Evolutionary conservation across 129 eudicot species (phyloP), one percentile per base, ranked within the genome.

Genomic region (Arctium minus): DNA sequence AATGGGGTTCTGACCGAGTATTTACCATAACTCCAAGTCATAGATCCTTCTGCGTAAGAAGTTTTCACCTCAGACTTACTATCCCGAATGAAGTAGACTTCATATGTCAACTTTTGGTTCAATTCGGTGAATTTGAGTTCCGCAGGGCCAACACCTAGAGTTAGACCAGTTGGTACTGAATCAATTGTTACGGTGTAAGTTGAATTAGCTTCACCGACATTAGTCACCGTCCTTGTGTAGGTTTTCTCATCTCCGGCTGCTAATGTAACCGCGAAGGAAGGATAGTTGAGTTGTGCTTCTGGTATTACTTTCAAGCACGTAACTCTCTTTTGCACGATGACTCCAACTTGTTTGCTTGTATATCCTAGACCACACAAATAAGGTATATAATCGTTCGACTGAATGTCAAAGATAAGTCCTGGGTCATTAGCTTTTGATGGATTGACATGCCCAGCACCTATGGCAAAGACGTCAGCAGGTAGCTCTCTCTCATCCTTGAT

Each of bases 401-500:
- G 82, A 3, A 86, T 78, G 53, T 86, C 89, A n/a, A 78, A 86
- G 78, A 86, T 68, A 68, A 86, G 81, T 1, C 89, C 89, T 0
- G 89, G 89, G 33, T 86, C 80, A 37, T 15, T 81, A 11, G 89
- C 89, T 70, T 76, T 73, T 1, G 83, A 53, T 0, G 86, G 86
- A 70, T 86, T 82, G 9, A 86, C 86, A 5, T 86, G 89, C 0
- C 89, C 89, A 5, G 89, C 74, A 2, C 89, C 89, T 1, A 38
- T 46, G 36, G 89, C 86, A 38, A 86, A 82, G 5, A 75, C 76
- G 42, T 64, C 30, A 0, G 89, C 89, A 67, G 86, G 79, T 44
- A 73, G 80, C 3, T 77, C 77, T 35, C 78, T 72, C 32, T 81
- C 84, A 44, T 86, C 89, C 82, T 67, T 80, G 29, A 86, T 86